Base-by-base conservation (phyloP, 352 stramenopile genomes). In the Phytophthora quininea region DNA sequence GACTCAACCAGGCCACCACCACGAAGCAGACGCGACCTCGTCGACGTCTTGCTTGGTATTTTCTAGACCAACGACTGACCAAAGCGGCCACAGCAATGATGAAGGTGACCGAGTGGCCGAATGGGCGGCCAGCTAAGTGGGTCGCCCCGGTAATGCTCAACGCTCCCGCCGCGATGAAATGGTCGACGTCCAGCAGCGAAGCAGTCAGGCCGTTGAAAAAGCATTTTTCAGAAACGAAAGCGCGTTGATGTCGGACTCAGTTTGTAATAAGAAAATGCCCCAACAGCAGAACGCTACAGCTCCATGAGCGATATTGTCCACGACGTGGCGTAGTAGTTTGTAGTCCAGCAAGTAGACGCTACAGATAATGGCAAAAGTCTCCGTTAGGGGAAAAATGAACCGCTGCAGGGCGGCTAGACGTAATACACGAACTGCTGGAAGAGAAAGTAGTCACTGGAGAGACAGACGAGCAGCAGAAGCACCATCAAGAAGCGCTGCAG, bases 91-190 rank as follows among this genome's bases (percentile, higher is more conserved):
- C 58, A 5, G 64, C 70, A n/a, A 83, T 64, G 45, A 92, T 85
- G 69, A 93, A 91, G 24, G 76, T 82, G 46, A 91, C 79, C 14
- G 82, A 52, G 58, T 93, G 82, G 24, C 79, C 85, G 47, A 93
- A 93, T 29, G 85, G 82, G 10, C 83, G 81, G 52, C 73, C 67
- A 7, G 79, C 43, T 46, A 92, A 68, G 57, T 91, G 78, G 30
- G 83, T 90, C 3, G 85, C 85, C 33, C 74, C 81, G 31, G 65
- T 48, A 31, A 93, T 74, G 46, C 58, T 91, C 43, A 90, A 68
- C 1, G 76, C 66, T n/a, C 77, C 67, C 5, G 85, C 82, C 12
- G 77, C 79, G 62, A 92, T 86, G 59, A 93, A 92, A 69, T 93
- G 81, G 72, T 93, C 82, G 30, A 91, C 55, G 47, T 91, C 85